These are phyloP conservation scores for Austroboletus novae-zelandiae DNA, from an alignment of 1,284 basidiomycete species.

Conservation along the genomic window DNA sequence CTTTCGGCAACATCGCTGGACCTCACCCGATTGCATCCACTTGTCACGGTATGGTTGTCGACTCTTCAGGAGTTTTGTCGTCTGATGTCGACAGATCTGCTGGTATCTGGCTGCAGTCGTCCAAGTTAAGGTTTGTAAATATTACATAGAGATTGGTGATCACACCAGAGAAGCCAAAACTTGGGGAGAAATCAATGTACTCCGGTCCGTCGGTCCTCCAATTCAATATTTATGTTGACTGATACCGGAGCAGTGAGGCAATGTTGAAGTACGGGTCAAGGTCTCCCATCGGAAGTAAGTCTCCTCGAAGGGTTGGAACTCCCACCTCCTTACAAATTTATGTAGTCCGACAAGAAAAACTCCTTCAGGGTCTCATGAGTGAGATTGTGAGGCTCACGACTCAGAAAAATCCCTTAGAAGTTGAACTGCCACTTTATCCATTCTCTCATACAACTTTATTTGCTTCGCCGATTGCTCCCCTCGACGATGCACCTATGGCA, in stretches of 20 bases:
- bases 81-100: slow-evolving; percentile 59
- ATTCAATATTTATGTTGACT: slow-evolving; percentile 6
- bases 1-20: slow-evolving; percentile 75
- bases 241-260: slow-evolving; percentile 52
- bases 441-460: slow-evolving; percentile 71
- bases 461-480: slow-evolving; percentile 35
- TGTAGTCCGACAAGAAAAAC: slow-evolving; percentile 71
- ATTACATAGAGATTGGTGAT: slow-evolving; percentile 76
- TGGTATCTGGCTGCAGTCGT: slow-evolving; percentile 86
- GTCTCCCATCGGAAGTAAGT: slow-evolving; percentile 80
- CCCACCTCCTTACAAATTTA: slow-evolving; percentile 14
- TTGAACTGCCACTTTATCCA: slow-evolving; percentile 74
- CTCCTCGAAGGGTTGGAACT: background rate
- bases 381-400: slow-evolving; percentile 80
- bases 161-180: slow-evolving; percentile 65
- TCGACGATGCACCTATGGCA: slow-evolving; percentile 28
- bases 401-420: slow-evolving; percentile 72
- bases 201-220: slow-evolving; percentile 48
- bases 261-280: slow-evolving; percentile 75
- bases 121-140: slow-evolving; percentile 79
- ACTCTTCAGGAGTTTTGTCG: slow-evolving; percentile 6
- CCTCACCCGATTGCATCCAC: slow-evolving; percentile 74
- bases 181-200: slow-evolving; percentile 81
- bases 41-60: slow-evolving; percentile 59
- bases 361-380: slow-evolving; percentile 79